Evolutionary conservation across 345 rosid species (phyloP).

Genomic region (Corymbia maculata): DNA sequence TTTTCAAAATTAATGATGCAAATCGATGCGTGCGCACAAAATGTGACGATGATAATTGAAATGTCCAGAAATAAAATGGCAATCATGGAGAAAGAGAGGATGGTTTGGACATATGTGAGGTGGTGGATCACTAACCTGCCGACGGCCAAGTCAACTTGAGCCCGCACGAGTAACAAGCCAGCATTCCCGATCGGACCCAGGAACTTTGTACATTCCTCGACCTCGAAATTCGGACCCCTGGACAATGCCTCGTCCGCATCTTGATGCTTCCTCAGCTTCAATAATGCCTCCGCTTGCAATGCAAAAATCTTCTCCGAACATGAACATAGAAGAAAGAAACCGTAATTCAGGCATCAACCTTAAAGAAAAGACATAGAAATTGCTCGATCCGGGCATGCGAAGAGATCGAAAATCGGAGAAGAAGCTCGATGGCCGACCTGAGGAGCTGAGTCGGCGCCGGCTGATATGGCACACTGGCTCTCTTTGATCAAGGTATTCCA

Average conservation of each 20-base stretch:
- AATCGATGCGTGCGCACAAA: neutral
- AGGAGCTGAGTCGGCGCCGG: slow-evolving; percentile 86
- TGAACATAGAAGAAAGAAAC: neutral
- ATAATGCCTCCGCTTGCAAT: slow-evolving; percentile 82
- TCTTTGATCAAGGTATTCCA: slow-evolving; percentile 59
- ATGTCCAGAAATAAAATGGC: neutral
- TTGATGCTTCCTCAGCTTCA: slow-evolving; percentile 67
- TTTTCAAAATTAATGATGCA: neutral
- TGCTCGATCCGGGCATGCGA: neutral
- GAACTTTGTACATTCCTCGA: slow-evolving; percentile 52
- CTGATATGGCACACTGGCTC: slow-evolving; percentile 40
- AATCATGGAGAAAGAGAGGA: neutral
- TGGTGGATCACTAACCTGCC: slow-evolving; percentile 58
- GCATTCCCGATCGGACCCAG: slow-evolving; percentile 73
- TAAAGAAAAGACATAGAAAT: neutral
- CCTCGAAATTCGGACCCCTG: slow-evolving; percentile 48
- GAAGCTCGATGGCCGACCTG: slow-evolving; percentile 24
- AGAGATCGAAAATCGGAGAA: neutral
- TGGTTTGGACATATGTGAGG: neutral
- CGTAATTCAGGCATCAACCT: neutral
- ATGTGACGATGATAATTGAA: neutral
- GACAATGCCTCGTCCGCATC: slow-evolving; percentile 60
- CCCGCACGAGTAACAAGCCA: slow-evolving; percentile 51
- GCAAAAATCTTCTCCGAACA: slow-evolving; percentile 41
- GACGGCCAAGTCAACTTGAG: slow-evolving; percentile 73